These are phyloP conservation scores for Gonapodya prolifera DNA, from an alignment of 192 early-diverging fungal species.

Conservation along the genomic window DNA sequence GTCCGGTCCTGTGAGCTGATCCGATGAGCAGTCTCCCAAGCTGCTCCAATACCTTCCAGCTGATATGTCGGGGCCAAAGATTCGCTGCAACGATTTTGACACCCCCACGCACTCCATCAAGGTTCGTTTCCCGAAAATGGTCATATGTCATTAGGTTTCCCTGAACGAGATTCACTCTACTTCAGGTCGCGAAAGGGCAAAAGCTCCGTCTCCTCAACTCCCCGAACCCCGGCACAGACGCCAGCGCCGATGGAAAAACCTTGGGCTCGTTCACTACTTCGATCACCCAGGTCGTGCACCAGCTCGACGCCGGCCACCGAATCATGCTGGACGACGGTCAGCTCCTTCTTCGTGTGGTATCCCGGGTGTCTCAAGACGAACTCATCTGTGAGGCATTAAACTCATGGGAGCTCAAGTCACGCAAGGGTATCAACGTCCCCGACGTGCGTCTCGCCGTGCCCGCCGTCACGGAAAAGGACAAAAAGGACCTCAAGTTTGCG, in stretches of 20 bases:
- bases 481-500: slow-evolving; percentile 26
- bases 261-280: slow-evolving; percentile 21
- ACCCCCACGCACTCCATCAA: slow-evolving; percentile 23
- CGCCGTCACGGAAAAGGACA: slow-evolving; percentile 43
- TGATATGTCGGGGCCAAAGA: slow-evolving; percentile 41
- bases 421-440: slow-evolving; percentile 46
- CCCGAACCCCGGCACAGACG: slow-evolving; percentile 19
- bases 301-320: slow-evolving; percentile 30
- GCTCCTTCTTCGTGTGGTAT: slow-evolving; percentile 20
- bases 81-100: slow-evolving; percentile 37
- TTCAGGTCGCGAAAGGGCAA: neutral
- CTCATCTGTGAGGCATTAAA: slow-evolving; percentile 29
- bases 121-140: no score
- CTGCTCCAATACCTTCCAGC: slow-evolving; percentile 11
- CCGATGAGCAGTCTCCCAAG: no score
- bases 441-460: slow-evolving; percentile 31
- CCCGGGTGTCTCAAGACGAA: slow-evolving; percentile 25
- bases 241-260: slow-evolving; percentile 11
- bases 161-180: neutral
- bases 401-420: slow-evolving; percentile 29
- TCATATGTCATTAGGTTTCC: no score
- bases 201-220: slow-evolving; percentile 14
- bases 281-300: slow-evolving; percentile 23
- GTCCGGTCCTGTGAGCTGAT: no score
- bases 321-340: slow-evolving; percentile 40